Evolutionary conservation across 371 early-diverging fungal genomes (phyloP).

Genomic region (Rhizomucor miehei): DNA sequence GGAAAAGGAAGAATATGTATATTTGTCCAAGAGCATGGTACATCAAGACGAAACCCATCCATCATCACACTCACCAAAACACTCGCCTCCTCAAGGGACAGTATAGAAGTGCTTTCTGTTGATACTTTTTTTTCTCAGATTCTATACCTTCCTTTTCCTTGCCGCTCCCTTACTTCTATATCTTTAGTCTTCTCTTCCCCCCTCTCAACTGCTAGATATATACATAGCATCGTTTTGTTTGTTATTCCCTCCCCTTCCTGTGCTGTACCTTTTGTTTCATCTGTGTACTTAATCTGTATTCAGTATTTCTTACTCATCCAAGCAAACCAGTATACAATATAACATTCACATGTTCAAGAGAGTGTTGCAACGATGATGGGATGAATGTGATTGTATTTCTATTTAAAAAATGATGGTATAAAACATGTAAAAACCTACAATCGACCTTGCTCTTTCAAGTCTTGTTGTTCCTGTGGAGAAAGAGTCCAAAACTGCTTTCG

Average conservation of each 20-base stretch:
- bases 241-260: conserved; percentile 2
- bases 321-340: too few relatives aligned
- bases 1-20: conserved; percentile 19
- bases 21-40: conserved; percentile 20
- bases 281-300: conserved; percentile 10
- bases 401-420: not conserved
- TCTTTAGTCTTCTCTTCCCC: not conserved
- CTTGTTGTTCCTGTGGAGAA: conserved; percentile 35
- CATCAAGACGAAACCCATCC: conserved; percentile 10
- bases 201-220: not conserved
- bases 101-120: conserved; percentile 2
- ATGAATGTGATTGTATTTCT: too few relatives aligned
- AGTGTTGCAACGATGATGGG: too few relatives aligned
- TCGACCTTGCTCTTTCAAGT: conserved; percentile 42
- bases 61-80: not conserved
- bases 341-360: too few relatives aligned
- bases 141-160: not conserved
- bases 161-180: not conserved
- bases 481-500: conserved; percentile 36
- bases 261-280: conserved; percentile 8
- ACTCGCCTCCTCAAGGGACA: conserved; percentile 2
- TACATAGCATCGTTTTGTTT: not conserved
- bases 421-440: not conserved
- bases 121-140: not conserved
- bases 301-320: conserved; percentile 1